These are phyloP conservation scores for Ambrosia trifida DNA, from an alignment of 129 eudicot species.

Conservation along the genomic window DNA sequence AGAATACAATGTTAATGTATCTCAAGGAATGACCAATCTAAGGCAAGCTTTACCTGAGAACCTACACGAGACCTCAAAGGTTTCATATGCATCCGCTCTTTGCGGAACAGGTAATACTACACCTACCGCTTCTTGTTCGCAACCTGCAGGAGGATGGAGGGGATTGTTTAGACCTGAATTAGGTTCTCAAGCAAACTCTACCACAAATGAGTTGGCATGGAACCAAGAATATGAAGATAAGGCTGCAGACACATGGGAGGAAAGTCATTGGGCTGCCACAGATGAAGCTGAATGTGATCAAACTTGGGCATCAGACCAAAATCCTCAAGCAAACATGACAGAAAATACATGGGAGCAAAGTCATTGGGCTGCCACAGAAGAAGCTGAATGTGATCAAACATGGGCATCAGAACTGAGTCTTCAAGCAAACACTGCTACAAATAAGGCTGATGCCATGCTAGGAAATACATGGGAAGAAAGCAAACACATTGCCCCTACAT, in stretches of 20 bases:
- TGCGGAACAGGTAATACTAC: not conserved
- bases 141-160: constrained; percentile 38
- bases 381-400: not conserved
- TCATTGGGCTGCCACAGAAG: not conserved
- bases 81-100: constrained; percentile 26
- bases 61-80: not conserved
- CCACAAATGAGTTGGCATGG: not conserved
- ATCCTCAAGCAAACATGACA: not conserved
- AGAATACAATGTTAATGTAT: not conserved
- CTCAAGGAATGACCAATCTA: not conserved
- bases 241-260: constrained; percentile 2
- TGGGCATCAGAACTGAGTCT: constrained; percentile 11
- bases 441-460: constrained; percentile 3
- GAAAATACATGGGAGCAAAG: too few relatives aligned
- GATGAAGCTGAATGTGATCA: not conserved
- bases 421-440: not conserved
- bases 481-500: not conserved
- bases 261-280: not conserved
- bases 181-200: not conserved
- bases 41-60: not conserved
- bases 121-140: constrained; percentile 1
- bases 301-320: constrained; percentile 6
- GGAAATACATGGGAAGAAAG: constrained; percentile 8
- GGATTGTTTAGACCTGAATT: constrained; percentile 42
- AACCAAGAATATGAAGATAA: not conserved